phyloP scores from a whole-genome alignment of 805 yeast genomes.

The Starmerella sirachaensis region DNA sequence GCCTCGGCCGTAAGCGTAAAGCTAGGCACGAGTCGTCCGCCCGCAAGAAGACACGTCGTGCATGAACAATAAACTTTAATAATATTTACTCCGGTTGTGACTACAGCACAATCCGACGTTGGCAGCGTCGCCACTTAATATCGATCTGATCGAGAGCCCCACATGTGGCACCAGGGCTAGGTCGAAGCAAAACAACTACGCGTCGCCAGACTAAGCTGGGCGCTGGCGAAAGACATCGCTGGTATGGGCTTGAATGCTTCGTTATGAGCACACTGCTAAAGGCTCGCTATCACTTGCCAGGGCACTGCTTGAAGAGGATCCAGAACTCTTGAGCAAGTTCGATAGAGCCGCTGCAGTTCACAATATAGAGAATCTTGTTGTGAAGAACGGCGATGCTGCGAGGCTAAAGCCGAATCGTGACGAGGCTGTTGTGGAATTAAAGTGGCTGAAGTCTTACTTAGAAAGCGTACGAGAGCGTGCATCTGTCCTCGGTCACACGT shows the following conservation, averaged over 20 bases:
- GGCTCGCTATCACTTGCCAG: slow-evolving; percentile 13
- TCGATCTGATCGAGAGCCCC: too few relatives aligned
- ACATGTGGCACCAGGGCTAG: too few relatives aligned
- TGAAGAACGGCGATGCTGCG: not conserved
- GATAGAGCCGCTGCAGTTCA: slow-evolving; percentile 4
- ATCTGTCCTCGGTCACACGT: not conserved
- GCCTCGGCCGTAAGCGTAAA: too few relatives aligned
- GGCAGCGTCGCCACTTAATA: too few relatives aligned
- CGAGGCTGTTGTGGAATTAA: slow-evolving; percentile 12
- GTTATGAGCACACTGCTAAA: slow-evolving; percentile 11
- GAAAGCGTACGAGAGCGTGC: slow-evolving; percentile 5
- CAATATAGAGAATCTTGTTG: slow-evolving; percentile 3
- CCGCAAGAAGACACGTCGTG: too few relatives aligned
- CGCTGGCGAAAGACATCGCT: not conserved
- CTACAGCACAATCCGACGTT: too few relatives aligned
- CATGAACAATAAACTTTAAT: too few relatives aligned
- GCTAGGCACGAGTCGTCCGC: not conserved
- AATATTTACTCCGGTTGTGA: too few relatives aligned
- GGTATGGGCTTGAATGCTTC: slow-evolving; percentile 12
- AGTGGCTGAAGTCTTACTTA: slow-evolving; percentile 10
- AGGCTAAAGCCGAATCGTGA: not conserved
- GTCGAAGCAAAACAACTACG: too few relatives aligned
- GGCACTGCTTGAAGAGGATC: slow-evolving; percentile 3
- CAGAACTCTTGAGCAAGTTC: slow-evolving; percentile 1
- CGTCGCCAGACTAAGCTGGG: not conserved